Base-by-base conservation (phyloP, 148 eudicot species). In the Vaccinium myrtillus region DNA sequence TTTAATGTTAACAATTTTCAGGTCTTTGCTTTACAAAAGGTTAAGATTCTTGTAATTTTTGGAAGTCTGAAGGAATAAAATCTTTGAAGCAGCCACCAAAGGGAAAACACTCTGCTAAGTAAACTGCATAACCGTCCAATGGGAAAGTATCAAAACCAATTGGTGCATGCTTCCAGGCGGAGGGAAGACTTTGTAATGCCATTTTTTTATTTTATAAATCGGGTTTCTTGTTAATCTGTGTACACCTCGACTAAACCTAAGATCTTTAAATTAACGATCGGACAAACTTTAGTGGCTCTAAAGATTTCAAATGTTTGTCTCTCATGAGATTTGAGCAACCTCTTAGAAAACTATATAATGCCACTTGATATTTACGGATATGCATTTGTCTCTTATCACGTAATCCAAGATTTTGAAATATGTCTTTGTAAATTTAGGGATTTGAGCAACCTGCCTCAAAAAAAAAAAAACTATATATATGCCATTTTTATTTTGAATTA, bases 1-100 rank as follows among this genome's bases (percentile, higher is more conserved):
- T 82, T 77, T 51, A 67, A 46, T 67, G 25, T 1, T 32, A 71
- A 81, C 23, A 74, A 32, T 50, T 8, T 2, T 77, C 51, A 13
- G 55, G 53, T 56, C 59, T 76, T 39, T 51, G 59, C 77, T 78
- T 86, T 61, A 19, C 36, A 78, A 54, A 54, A 76, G 36, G 58
- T 21, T 21, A 63, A 16, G 85, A 55, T 77, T 77, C 78, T 53
- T 59, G 50, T 54, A 25, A 80, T 50, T 27, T 12, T 71, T 71
- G 30, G 12, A 48, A 43, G 12, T 11, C 0, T 1, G 56, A 39
- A 61, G 74, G 83, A 81, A 81, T 63, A 63, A 78, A 81, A 63
- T 81, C 83, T 65, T 12, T 27, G 5, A 49, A 81, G 76, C 27
- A 23, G 75, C 39, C 75, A 65, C 50, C 77, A 16, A 21, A 21